These are phyloP conservation scores for Pseudomonodictys pantanalensis DNA, from an alignment of 495 filamentous ascomycete species.

Conservation along the genomic window DNA sequence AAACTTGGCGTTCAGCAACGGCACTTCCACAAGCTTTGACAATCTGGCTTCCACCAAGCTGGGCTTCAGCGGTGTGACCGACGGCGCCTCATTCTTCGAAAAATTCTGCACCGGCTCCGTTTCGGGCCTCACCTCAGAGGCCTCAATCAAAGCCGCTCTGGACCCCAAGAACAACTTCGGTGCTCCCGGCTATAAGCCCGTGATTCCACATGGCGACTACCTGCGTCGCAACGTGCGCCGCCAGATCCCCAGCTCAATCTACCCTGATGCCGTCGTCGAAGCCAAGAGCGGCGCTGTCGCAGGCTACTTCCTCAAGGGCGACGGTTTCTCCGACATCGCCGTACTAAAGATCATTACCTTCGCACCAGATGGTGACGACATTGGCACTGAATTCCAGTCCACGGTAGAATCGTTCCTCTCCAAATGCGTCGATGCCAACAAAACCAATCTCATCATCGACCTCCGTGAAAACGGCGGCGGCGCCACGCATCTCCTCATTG, in stretches of 20 bases:
- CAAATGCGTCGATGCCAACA: constrained; percentile 3
- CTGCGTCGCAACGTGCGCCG: constrained; percentile 7
- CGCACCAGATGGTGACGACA: neutral
- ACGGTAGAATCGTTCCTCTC: constrained; percentile 15
- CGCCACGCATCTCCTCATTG: constrained; percentile 9
- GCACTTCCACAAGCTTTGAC: constrained; percentile 35
- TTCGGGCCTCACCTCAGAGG: neutral
- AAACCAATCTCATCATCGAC: constrained; percentile 30
- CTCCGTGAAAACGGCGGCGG: constrained; percentile 28
- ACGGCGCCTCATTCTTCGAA: constrained; percentile 20
- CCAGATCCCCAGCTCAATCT: constrained; percentile 36
- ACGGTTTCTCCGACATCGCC: constrained; percentile 24
- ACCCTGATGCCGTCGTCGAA: constrained; percentile 48
- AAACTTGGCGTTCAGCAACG: constrained; percentile 48
- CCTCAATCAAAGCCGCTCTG: neutral
- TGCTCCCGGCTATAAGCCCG: neutral
- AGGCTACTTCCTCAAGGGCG: constrained; percentile 22
- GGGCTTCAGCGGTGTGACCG: constrained; percentile 1
- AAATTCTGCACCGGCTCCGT: constrained; percentile 12
- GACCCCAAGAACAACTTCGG: neutral
- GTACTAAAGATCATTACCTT: constrained; percentile 28
- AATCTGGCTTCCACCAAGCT: constrained; percentile 41
- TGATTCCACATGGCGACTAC: neutral
- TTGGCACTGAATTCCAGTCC: constrained; percentile 13
- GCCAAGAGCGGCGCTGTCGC: constrained; percentile 39